Percentiles rank a stretch among this genome's conserved stretches.
phyloP scores from a whole-genome alignment of 208 protist genomes.

The Trypanosomatidae sp. region DNA sequence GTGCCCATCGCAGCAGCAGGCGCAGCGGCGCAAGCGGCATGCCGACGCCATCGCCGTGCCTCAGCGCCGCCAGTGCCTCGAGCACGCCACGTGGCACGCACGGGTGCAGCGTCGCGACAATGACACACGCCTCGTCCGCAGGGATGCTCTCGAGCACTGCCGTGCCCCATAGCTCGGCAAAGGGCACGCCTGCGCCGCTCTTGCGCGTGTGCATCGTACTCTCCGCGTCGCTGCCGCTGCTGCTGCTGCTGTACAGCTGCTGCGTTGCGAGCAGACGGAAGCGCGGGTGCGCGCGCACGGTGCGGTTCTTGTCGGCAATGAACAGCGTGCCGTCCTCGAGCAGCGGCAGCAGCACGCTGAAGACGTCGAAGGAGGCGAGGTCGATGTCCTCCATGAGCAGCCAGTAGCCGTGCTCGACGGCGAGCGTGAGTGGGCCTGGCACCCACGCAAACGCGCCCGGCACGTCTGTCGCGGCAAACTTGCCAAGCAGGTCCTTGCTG shows the following conservation, averaged over 20 bases:
- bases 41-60: constrained; percentile 5
- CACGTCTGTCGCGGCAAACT: constrained; percentile 96
- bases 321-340: constrained; percentile 93
- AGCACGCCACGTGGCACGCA: constrained; percentile 34
- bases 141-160: constrained; percentile 66
- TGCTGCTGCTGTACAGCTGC: constrained; percentile 44
- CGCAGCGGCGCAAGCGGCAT: constrained; percentile 42
- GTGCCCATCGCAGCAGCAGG: constrained; percentile 90
- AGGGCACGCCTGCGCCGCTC: constrained; percentile 47
- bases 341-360: constrained; percentile 94
- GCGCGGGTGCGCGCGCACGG: constrained; percentile 69
- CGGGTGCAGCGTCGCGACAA: constrained; percentile 30
- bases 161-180: constrained; percentile 65
- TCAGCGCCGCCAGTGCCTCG: constrained; percentile 20
- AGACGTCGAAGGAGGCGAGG: constrained; percentile 96
- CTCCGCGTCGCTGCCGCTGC: no score
- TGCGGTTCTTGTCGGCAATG: constrained; percentile 92
- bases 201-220: constrained; percentile 35
- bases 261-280: constrained; percentile 88
- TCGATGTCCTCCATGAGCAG: constrained; percentile 99
- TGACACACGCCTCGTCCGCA: constrained; percentile 29
- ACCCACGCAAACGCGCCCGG: constrained; percentile 98
- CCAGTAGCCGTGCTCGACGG: constrained; percentile 94
- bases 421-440: constrained; percentile 92
- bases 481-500: constrained; percentile 97